These are phyloP conservation scores for Chytriomyces sp. DNA, from an alignment of 192 early-diverging fungal genomes.

Conservation along the genomic window DNA sequence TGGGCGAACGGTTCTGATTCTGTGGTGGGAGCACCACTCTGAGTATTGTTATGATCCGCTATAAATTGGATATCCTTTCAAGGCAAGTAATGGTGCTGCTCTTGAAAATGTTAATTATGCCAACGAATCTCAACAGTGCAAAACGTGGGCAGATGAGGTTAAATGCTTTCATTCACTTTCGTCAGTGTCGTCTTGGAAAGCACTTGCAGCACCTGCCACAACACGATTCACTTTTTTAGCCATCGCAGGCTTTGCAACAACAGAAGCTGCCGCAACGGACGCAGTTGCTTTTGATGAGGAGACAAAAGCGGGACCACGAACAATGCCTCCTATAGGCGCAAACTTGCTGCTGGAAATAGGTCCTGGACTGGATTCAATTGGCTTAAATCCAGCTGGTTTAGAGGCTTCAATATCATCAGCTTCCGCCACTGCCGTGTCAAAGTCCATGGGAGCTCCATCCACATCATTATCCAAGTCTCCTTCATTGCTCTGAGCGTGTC, in stretches of 20 bases:
- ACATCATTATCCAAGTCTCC: conserved; percentile 50
- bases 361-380: not conserved
- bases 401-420: not conserved
- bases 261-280: not conserved
- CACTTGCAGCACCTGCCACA: conserved; percentile 29
- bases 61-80: no score
- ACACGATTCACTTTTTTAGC: conserved; percentile 13
- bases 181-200: conserved; percentile 22
- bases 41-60: no score
- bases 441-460: conserved; percentile 52
- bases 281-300: not conserved
- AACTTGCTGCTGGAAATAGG: not conserved
- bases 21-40: no score
- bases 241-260: not conserved
- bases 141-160: no score
- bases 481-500: not conserved
- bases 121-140: no score
- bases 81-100: no score
- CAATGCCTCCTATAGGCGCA: not conserved
- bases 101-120: no score
- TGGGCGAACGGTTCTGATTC: no score
- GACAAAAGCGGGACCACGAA: not conserved
- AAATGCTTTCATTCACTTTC: not conserved
- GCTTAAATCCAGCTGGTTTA: conserved; percentile 17
- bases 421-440: not conserved